Conservation (phyloP, 108 stramenopile genomes). For the Tribonema minus region DNA sequence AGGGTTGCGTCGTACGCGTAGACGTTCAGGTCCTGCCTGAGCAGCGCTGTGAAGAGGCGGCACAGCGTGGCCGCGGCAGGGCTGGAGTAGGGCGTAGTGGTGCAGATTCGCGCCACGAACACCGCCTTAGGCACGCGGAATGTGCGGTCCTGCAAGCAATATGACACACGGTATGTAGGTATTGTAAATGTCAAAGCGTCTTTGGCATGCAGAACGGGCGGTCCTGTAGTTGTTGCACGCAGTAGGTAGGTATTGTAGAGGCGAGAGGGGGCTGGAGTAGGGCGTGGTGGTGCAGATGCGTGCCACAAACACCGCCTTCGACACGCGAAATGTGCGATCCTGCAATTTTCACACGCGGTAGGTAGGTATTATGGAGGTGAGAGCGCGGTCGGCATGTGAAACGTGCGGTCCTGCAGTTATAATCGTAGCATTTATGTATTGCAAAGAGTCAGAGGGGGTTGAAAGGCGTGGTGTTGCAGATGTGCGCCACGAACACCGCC, state of each 20-base stretch:
- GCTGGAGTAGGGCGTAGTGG: conserved; percentile 31
- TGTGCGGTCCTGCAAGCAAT: too few relatives aligned
- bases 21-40: conserved; percentile 36
- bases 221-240: too few relatives aligned
- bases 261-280: conserved; percentile 29
- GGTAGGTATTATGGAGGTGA: too few relatives aligned
- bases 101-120: conserved; percentile 27
- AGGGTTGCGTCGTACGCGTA: conserved; percentile 41
- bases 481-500: conserved; percentile 15
- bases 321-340: conserved; percentile 27
- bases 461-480: conserved; percentile 36
- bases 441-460: conserved; percentile 3
- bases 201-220: too few relatives aligned
- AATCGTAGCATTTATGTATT: too few relatives aligned
- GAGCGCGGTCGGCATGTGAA: too few relatives aligned
- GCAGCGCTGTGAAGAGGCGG: conserved; percentile 30
- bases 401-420: too few relatives aligned
- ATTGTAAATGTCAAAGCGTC: too few relatives aligned
- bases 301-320: conserved; percentile 9
- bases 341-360: too few relatives aligned
- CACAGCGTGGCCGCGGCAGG: conserved; percentile 1
- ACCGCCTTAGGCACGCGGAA: conserved; percentile 24
- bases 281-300: conserved; percentile 33
- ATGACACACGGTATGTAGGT: too few relatives aligned
- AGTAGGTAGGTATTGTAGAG: background rate